A percentile compares a stretch with the other conserved stretches of the same genome.
These are phyloP conservation scores for Claviceps capensis DNA, from an alignment of 2,329 filamentous ascomycete genomes.

Conservation along the genomic window DNA sequence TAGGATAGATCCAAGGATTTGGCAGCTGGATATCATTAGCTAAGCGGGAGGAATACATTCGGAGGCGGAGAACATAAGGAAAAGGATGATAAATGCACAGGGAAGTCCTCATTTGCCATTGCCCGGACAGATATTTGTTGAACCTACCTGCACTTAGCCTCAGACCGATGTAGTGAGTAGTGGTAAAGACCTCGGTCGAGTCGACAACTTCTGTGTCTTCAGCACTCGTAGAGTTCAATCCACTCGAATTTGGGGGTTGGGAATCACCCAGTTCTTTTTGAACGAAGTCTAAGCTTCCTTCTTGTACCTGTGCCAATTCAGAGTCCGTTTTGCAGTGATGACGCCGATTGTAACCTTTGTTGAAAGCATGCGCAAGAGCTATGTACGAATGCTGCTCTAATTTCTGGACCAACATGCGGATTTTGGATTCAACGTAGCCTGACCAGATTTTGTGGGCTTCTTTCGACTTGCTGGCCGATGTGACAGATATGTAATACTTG, in stretches of 20 bases:
- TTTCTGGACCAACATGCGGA: constrained; percentile 70
- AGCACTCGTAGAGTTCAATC: constrained; percentile 25
- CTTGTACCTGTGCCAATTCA: constrained; percentile 38
- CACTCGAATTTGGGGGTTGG: not conserved
- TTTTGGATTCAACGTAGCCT: constrained; percentile 85
- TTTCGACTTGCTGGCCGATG: constrained; percentile 68
- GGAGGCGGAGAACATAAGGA: not conserved
- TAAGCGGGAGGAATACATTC: not conserved
- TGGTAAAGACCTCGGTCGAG: constrained; percentile 55
- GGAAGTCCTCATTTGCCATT: not conserved
- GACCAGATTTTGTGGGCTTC: constrained; percentile 81
- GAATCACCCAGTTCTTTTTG: constrained; percentile 24
- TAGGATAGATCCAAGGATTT: constrained; percentile 66
- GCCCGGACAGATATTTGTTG: not conserved
- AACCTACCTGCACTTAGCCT: constrained; percentile 60
- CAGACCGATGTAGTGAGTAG: constrained; percentile 88
- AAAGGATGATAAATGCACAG: not conserved
- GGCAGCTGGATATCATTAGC: constrained; percentile 30
- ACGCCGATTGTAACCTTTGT: constrained; percentile 77
- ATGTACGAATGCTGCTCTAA: constrained; percentile 73
- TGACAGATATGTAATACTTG: constrained; percentile 89
- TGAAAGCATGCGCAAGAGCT: constrained; percentile 76
- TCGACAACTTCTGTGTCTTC: constrained; percentile 22
- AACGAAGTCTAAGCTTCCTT: constrained; percentile 36
- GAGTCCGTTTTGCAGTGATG: constrained; percentile 51